Base-by-base conservation (phyloP, 345 rosid genomes). In the Ceriops tagal region DNA sequence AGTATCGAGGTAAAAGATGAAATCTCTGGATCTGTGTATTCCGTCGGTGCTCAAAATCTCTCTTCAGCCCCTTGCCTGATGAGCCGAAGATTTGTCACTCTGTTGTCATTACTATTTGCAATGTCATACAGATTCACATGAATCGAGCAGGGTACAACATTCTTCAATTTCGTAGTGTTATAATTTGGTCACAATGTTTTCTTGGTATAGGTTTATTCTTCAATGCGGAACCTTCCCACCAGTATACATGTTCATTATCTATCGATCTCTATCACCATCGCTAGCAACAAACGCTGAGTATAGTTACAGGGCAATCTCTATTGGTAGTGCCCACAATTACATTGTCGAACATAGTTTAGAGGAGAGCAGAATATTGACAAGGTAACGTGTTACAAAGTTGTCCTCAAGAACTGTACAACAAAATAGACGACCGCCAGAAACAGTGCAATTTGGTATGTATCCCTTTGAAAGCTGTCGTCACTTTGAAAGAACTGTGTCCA, bases 321-420 rank as follows among this genome's bases (percentile, higher is more conserved):
- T 58, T 13, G 20, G 60, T n/a, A 60, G 57, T 10, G 26, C 27
- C 30, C 53, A 53, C 58, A 15, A 22, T 43, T 43, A 43, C 19
- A 43, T 3, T 43, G 18, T 43, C 49, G 1, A 43, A 43, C 19
- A 43, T 43, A 43, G 19, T 11, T 13, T 43, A 43, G 49, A 43
- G 19, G 27, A 15, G 13, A n/a, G 58, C 56, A 28, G 24, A 31
- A 46, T 18, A 49, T 43, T 58, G 56, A 20, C 22, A 15, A 30
- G 19, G 53, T 39, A 39, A 39, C 26, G 70, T 53, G 58, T 74
- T 70, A 93, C 80, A 93, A 77, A 68, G 96, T 93, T 79, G 85
- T 81, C 83, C 76, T 91, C 75, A 93, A 69, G 81, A 85, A 93
- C 81, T 89, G 95, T 82, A 91, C 90, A 81, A 91, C 89, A 78